Conservation (phyloP, 176 grass and related monocot species). For the Ampelocalamus luodianensis region DNA sequence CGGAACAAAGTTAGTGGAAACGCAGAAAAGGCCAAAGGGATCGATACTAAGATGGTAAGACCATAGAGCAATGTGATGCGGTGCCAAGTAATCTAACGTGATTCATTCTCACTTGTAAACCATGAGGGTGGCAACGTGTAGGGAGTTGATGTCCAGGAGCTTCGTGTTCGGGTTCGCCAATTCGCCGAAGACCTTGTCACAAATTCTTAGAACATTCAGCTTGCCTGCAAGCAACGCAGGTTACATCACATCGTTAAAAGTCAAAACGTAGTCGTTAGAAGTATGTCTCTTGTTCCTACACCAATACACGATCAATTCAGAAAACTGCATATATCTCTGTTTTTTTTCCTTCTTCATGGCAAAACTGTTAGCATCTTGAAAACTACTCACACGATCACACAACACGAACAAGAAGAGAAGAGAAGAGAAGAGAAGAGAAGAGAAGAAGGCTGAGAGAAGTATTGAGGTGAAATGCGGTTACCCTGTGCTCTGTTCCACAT, state of each 20-base stretch:
- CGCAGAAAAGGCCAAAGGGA: too few relatives aligned
- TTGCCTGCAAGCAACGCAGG: slow-evolving; percentile 50
- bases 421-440: neutral
- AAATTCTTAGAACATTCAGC: slow-evolving; percentile 56
- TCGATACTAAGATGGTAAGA: too few relatives aligned
- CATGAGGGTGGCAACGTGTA: slow-evolving; percentile 68
- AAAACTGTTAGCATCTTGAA: neutral
- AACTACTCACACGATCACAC: neutral
- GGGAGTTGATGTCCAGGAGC: slow-evolving; percentile 42
- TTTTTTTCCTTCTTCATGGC: neutral
- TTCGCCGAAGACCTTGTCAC: slow-evolving; percentile 55
- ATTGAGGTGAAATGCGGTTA: neutral
- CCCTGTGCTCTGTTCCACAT: slow-evolving; percentile 61
- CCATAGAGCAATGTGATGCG: too few relatives aligned
- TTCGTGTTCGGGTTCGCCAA: slow-evolving; percentile 21
- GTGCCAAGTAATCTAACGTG: neutral
- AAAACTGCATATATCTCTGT: neutral
- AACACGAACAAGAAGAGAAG: neutral
- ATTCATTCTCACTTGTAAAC: slow-evolving; percentile 68
- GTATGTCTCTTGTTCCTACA: too few relatives aligned
- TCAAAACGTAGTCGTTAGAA: neutral
- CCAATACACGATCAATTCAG: too few relatives aligned
- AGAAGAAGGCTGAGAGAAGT: neutral
- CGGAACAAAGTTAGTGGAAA: too few relatives aligned
- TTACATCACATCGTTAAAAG: neutral